A percentile compares a stretch with the other conserved stretches of the same genome.
Evolutionary conservation across 306 rosid genomes (phyloP).

Genomic region (Benincasa hispida): DNA sequence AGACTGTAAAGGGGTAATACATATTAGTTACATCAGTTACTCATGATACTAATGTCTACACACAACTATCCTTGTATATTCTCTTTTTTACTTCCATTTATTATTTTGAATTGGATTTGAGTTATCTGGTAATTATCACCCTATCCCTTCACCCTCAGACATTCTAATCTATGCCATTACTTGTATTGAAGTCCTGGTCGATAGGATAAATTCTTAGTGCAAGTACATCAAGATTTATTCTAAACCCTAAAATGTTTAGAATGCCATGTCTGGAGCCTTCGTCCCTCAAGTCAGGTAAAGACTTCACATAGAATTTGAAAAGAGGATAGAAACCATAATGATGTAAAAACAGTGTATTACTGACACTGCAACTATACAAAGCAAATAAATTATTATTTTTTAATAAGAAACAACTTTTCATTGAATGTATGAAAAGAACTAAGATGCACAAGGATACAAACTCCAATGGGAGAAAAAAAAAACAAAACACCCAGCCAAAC

Average conservation of each 20-base stretch:
- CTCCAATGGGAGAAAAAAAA: neutral
- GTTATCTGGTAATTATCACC: neutral
- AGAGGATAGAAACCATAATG: neutral
- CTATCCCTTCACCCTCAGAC: neutral
- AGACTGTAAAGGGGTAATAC: constrained; percentile 87
- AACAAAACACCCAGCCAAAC: neutral
- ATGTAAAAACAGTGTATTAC: neutral
- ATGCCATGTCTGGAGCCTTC: neutral
- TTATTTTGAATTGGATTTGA: neutral
- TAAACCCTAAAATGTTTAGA: neutral
- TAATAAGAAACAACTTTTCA: no score
- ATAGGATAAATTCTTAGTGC: neutral
- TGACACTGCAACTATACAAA: neutral
- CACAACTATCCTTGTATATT: neutral
- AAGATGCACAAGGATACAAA: no score
- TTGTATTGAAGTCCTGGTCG: neutral
- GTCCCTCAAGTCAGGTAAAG: neutral
- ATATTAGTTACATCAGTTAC: neutral
- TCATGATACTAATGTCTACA: neutral
- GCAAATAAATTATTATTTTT: no score
- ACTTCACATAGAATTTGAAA: neutral
- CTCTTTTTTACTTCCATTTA: neutral
- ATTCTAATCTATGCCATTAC: neutral
- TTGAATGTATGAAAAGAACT: no score
- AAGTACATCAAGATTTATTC: neutral